A percentile compares a stretch with the other conserved stretches of the same genome.
phyloP scores from a whole-genome alignment of 345 rosid species.

The Turnera subulata region DNA sequence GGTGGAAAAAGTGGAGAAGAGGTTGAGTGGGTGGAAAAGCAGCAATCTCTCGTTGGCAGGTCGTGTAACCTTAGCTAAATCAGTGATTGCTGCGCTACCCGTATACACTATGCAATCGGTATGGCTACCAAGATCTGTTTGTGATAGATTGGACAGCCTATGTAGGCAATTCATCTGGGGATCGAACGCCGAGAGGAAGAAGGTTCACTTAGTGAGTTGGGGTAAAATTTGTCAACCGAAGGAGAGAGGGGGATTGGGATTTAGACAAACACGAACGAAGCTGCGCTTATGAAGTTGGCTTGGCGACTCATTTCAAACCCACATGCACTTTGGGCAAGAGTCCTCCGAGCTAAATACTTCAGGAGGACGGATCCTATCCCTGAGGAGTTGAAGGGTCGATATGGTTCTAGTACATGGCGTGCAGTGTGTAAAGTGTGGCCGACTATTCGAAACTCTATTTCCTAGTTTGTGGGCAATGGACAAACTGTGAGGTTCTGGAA shows the following conservation, averaged over 20 bases:
- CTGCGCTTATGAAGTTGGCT: neutral
- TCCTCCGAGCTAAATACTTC: neutral
- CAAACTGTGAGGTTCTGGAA: no score
- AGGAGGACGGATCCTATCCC: no score
- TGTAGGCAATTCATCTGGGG: neutral
- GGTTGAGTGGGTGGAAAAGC: neutral
- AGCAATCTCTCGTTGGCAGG: neutral
- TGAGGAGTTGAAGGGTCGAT: no score
- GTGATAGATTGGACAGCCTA: neutral
- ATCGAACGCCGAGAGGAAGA: neutral
- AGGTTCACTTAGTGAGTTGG: constrained; percentile 1
- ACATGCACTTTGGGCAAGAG: neutral
- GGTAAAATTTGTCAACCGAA: neutral
- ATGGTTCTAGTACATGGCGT: no score
- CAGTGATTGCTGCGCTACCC: neutral
- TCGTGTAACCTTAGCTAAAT: neutral
- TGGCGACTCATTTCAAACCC: neutral
- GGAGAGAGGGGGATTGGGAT: neutral
- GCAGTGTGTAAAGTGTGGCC: no score
- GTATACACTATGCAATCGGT: neutral
- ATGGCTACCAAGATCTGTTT: neutral
- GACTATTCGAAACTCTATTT: no score
- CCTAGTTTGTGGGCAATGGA: no score
- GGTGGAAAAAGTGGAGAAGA: neutral
- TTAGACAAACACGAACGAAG: neutral